Percentiles rank a stretch among this genome's conserved stretches.
Evolutionary conservation across 164 flowering plant genomes (phyloP).

Genomic region (Taxillus chinensis): DNA sequence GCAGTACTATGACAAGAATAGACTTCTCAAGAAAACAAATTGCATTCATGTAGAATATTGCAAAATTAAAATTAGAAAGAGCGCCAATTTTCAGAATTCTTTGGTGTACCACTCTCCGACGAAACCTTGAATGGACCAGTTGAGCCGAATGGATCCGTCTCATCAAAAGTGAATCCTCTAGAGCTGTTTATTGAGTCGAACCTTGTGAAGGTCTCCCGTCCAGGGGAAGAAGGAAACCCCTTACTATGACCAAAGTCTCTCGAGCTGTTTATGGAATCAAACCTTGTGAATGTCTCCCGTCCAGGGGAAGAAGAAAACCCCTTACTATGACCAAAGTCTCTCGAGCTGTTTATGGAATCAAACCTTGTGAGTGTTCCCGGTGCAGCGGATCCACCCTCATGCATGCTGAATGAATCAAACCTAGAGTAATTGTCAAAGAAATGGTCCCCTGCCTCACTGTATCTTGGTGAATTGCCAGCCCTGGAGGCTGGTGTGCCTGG

Average conservation of each 20-base stretch:
- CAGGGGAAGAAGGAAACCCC: too few species aligned
- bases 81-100: slow-evolving; percentile 56
- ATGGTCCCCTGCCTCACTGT: slow-evolving; percentile 42
- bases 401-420: slow-evolving; percentile 13
- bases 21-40: neutral
- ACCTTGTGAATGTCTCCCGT: slow-evolving; percentile 38
- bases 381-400: neutral
- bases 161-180: slow-evolving; percentile 55
- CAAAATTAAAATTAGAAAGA: slow-evolving; percentile 26
- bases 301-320: slow-evolving; percentile 18
- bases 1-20: neutral
- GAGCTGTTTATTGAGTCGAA: slow-evolving; percentile 5
- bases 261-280: slow-evolving; percentile 44
- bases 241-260: slow-evolving; percentile 7
- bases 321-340: slow-evolving; percentile 18
- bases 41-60: neutral
- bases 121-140: slow-evolving; percentile 73
- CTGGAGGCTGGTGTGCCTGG: slow-evolving; percentile 66
- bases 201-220: neutral
- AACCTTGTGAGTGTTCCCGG: slow-evolving; percentile 21
- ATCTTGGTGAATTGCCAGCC: slow-evolving; percentile 52
- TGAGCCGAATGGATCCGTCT: slow-evolving; percentile 76
- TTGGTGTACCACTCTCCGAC: slow-evolving; percentile 38
- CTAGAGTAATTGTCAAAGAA: slow-evolving; percentile 47
- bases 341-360: slow-evolving; percentile 52